These are phyloP conservation scores for Stemphylium beticola DNA, from an alignment of 2,329 filamentous ascomycete species.

Conservation along the genomic window DNA sequence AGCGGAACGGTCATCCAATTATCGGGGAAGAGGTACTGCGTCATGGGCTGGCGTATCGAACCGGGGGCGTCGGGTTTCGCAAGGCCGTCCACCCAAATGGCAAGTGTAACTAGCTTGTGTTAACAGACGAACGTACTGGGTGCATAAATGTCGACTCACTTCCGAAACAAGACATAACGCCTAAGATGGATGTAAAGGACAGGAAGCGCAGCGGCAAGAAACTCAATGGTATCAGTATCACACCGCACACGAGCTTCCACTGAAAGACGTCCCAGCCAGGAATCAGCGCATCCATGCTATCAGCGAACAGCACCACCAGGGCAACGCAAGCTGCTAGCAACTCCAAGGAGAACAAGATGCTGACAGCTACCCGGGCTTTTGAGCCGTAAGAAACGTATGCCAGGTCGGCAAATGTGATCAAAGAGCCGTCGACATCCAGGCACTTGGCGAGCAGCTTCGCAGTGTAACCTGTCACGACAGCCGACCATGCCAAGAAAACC, in stretches of 20 bases:
- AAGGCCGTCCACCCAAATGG: conserved; percentile 85
- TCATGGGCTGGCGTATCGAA: conserved; percentile 79
- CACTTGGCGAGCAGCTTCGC: conserved; percentile 85
- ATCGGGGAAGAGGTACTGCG: conserved; percentile 79
- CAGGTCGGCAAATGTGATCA: conserved; percentile 94
- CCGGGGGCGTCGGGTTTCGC: conserved; percentile 80
- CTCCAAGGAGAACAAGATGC: conserved; percentile 86
- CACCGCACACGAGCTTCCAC: conserved; percentile 86
- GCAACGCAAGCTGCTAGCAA: conserved; percentile 88
- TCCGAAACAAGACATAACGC: conserved; percentile 87
- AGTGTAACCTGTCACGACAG: conserved; percentile 81
- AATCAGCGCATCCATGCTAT: conserved; percentile 81
- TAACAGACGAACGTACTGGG: conserved; percentile 23
- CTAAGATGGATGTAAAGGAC: conserved; percentile 89
- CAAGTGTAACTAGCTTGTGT: conserved; percentile 70
- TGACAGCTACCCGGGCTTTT: conserved; percentile 79
- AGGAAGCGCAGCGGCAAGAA: conserved; percentile 83
- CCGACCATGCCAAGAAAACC: conserved; percentile 74
- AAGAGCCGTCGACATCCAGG: conserved; percentile 80
- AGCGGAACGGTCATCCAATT: conserved; percentile 89
- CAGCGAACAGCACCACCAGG: conserved; percentile 91
- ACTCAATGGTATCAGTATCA: conserved; percentile 79
- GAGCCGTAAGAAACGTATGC: conserved; percentile 90
- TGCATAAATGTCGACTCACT: conserved; percentile 66
- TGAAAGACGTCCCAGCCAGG: conserved; percentile 70